phyloP scores from a whole-genome alignment of 1,139 yeast species.

The Protomyces gravidus region DNA sequence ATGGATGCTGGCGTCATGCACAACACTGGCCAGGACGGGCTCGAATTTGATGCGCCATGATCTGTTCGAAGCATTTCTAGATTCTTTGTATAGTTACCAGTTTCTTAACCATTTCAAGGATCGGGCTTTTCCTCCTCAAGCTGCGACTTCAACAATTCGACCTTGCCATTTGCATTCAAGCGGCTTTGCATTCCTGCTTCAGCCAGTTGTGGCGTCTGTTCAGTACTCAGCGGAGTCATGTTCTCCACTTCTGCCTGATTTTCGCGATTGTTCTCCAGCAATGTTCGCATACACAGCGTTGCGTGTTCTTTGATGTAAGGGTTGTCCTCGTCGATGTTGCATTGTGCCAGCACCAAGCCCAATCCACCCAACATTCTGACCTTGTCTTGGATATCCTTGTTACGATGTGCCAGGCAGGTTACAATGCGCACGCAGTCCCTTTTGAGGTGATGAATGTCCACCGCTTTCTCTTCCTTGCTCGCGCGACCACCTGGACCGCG shows the following conservation, averaged over 20 bases:
- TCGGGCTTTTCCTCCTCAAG: neutral
- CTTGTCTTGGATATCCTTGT: constrained; percentile 51
- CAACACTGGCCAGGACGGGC: constrained; percentile 26
- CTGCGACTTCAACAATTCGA: neutral
- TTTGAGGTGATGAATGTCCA: neutral
- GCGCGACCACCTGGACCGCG: constrained; percentile 3
- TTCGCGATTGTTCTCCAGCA: constrained; percentile 56
- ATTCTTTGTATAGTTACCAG: too few relatives aligned
- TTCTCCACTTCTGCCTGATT: constrained; percentile 71
- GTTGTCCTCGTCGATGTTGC: constrained; percentile 80
- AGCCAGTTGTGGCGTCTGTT: constrained; percentile 6
- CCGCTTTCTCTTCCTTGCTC: too few relatives aligned
- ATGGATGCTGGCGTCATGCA: constrained; percentile 12
- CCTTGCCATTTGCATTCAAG: constrained; percentile 15
- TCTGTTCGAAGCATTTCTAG: too few relatives aligned
- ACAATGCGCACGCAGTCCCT: constrained; percentile 21
- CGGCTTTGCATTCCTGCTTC: constrained; percentile 9
- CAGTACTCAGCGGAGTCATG: constrained; percentile 23
- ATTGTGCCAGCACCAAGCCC: constrained; percentile 67
- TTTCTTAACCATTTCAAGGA: too few relatives aligned
- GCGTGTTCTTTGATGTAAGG: constrained; percentile 84
- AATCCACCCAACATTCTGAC: constrained; percentile 65
- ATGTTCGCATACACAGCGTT: constrained; percentile 66
- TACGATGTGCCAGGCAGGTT: constrained; percentile 10
- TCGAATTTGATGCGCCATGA: constrained; percentile 24